These are phyloP conservation scores for Beauveria pseudobassiana DNA, from an alignment of 2,329 filamentous ascomycete species.

Conservation along the genomic window DNA sequence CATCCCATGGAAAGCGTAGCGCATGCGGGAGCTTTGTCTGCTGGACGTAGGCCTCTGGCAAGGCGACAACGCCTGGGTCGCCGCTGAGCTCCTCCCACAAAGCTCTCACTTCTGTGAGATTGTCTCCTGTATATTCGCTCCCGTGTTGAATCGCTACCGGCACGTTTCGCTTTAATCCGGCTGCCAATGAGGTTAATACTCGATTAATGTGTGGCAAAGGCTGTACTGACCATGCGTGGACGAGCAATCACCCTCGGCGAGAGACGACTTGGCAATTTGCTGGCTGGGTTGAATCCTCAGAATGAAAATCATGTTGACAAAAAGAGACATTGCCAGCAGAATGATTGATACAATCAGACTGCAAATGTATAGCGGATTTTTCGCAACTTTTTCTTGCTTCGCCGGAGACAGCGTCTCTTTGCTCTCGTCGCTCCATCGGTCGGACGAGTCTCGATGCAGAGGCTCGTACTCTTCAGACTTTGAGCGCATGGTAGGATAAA, in stretches of 20 bases:
- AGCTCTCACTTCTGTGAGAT: neutral
- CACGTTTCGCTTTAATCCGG: neutral
- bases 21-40: neutral
- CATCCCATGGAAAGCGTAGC: neutral
- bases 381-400: neutral
- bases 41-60: neutral
- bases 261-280: neutral
- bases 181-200: neutral
- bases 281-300: neutral
- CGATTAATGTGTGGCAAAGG: neutral
- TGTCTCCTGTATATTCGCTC: neutral
- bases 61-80: constrained; percentile 4
- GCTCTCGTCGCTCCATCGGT: neutral
- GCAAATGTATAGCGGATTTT: neutral
- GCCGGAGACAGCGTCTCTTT: neutral
- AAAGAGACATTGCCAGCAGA: neutral
- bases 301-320: neutral
- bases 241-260: neutral
- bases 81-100: neutral
- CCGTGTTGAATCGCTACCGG: neutral
- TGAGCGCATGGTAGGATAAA: neutral
- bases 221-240: neutral
- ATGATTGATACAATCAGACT: neutral
- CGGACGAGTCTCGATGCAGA: neutral
- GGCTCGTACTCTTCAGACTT: neutral